Evolutionary conservation across 805 yeast species (phyloP), one percentile per base, ranked within the genome.

Genomic region (Saturnispora dispora): DNA sequence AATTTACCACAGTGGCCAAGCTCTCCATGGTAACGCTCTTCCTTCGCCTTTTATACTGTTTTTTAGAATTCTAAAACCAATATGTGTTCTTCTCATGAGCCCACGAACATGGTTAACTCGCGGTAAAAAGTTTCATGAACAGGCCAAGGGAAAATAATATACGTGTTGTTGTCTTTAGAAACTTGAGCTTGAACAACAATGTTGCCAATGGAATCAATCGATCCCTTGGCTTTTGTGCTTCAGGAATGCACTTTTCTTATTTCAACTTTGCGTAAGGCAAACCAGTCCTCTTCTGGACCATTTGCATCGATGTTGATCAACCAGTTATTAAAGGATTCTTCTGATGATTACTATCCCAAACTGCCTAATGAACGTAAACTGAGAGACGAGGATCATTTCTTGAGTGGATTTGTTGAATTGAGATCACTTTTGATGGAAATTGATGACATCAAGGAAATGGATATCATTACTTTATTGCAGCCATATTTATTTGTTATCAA

Each of bases 161-260:
- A 47, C 50, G 41, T 41, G 50, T 47, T 39, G 30, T 18, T 17
- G n/a, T 47, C 18, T 17, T 15, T 27, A 30, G 2, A 15, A 28
- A 32, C 7, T 40, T 23, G 8, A 40, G 9, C 46, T 15, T 30
- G 20, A 39, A 15, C n/a, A 18, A 18, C 28, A 35, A 48, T 48
- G 51, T 22, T 41, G 35, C 42, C 33, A 13, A 17, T 48, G 51
- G 51, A 48, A 60, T 91, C 7, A 74, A 86, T 48, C 90, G 87
- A 65, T 86, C 95, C 58, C n/a, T 27, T 84, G 51, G 85, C 95
- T 1, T 79, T 91, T 58, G 85, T 88, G 57, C 82, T 88, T 54
- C 85, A 86, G 63, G 98, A 93, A 70, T 88, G 96, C 65, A 85
- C 88, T 61, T 76, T 83, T 52, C 78, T 93, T 48, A 80, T 91